Base-by-base conservation (phyloP, 352 stramenopile species). In the Peronospora tabacina region DNA sequence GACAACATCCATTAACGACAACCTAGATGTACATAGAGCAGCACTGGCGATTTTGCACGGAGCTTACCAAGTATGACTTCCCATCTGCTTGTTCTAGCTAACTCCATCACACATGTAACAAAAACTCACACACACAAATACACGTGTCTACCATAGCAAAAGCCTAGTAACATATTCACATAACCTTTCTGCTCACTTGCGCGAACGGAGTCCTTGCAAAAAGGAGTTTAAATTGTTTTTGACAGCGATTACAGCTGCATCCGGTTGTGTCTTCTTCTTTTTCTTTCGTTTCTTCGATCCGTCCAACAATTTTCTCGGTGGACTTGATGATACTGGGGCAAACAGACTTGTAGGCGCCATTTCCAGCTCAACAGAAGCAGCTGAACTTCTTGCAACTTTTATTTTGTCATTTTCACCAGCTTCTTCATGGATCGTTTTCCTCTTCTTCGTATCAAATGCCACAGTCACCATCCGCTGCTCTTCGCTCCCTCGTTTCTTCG, bases 201-300 rank as follows among this genome's bases (percentile, higher is more conserved):
- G 43, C 6, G 50, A 46, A 17, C 57, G 62, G n/a, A 89, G 42
- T 30, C 49, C 76, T 44, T 72, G 57, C 8, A 89, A 51, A 30
- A 89, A 86, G 2, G 78, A 81, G 48, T 57, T 83, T 15, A 89
- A 46, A 16, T 53, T 82, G 57, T 65, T 87, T 55, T 89, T 86
- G 15, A 85, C 78, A 40, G 75, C 70, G 0, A 57, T 44, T 2
- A 65, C 55, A 2, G 73, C 71, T 7, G 69, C 56, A 34, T 82
- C 55, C 0, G 58, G 42, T 6, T 52, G 52, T 2, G 22, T 68
- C 46, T 80, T 75, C 29, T 85, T 85, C 50, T 90, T 73, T 24
- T 85, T 87, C 50, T 87, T 89, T 49, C 82, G 80, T 38, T 70
- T 66, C 47, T 80, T 85, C 2, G 70, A 68, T 20, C 66, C 70